Evolutionary conservation across 805 yeast species (phyloP), one percentile per base, ranked within the genome.

Genomic region (Candida maesae): DNA sequence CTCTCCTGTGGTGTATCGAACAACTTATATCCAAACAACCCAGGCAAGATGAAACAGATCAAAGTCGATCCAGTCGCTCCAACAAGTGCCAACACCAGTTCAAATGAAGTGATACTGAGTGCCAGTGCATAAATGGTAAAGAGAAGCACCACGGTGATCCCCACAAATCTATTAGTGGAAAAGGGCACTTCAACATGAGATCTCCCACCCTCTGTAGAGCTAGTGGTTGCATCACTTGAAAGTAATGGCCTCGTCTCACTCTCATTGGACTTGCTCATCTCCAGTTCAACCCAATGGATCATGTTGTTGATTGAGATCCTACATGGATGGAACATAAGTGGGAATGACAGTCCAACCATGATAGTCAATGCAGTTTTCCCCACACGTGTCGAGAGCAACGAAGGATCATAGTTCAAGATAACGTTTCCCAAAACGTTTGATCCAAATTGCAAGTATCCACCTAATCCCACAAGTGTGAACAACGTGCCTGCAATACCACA

Each of bases 61-160:
- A 87, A 68, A 0, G 90, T 85, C 5, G 90, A 84, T 0, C 95
- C 95, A 0, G 93, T 84, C 5, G 90, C 83, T 4, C 95, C 95
- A 9, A 84, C 89, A 38, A 84, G 64, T 1, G 91, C 78, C 35
- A 84, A 61, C 4, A 84, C 84, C 26, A 75, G 70, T 39, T 83
- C 90, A 55, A 84, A 77, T 0, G 87, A 81, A 1, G 70, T 65
- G 9, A 84, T 73, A 9, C 76, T 60, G 1, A 79, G 59, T 0
- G 95, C 87, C 13, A 78, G 60, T 0, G 70, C 44, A 53, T 82
- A 84, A 1, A 83, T 71, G 3, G 59, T 46, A 0, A 68, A 3
- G 5, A 79, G 62, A 28, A 84, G 64, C 0, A 63, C 24, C 0
- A 73, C 42, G 0, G 89, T 78, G 36, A 81, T 65, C 2, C 64